Conservation (phyloP, 257 asterid species). For the Salvia hispanica region DNA sequence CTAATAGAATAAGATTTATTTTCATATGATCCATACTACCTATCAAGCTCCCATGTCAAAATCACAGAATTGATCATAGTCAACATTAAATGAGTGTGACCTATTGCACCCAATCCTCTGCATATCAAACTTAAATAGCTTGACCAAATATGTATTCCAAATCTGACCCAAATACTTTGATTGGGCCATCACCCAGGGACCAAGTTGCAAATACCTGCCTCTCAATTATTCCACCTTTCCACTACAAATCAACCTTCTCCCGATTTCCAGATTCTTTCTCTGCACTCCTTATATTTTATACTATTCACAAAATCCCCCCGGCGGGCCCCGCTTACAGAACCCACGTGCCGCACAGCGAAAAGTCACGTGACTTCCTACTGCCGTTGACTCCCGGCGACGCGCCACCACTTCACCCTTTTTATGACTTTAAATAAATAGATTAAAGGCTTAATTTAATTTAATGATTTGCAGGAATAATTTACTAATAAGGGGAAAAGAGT, state of each 20-base stretch:
- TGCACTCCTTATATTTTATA: slow-evolving; percentile 15
- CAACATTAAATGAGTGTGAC: neutral
- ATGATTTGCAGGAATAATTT: neutral
- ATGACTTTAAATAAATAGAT: neutral
- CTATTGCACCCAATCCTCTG: neutral
- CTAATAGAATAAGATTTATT: too few relatives aligned
- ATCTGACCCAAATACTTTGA: neutral
- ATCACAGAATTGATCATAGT: neutral
- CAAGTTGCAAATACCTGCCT: slow-evolving; percentile 14
- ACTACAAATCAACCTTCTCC: slow-evolving; percentile 15
- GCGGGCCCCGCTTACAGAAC: slow-evolving; percentile 25
- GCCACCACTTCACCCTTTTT: slow-evolving; percentile 5
- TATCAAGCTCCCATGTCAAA: neutral
- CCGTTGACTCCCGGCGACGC: slow-evolving; percentile 36
- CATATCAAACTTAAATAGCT: slow-evolving; percentile 6
- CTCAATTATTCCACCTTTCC: slow-evolving; percentile 26
- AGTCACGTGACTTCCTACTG: slow-evolving; percentile 30
- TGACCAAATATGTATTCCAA: neutral
- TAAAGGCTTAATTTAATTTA: neutral
- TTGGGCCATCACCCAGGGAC: neutral
- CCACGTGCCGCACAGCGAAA: slow-evolving; percentile 37
- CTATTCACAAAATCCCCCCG: neutral
- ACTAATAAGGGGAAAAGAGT: neutral
- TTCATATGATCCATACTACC: neutral
- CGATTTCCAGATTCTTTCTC: slow-evolving; percentile 1